Evolutionary conservation across 176 grass and related monocot genomes (phyloP).

Genomic region (Hordeum marinum): DNA sequence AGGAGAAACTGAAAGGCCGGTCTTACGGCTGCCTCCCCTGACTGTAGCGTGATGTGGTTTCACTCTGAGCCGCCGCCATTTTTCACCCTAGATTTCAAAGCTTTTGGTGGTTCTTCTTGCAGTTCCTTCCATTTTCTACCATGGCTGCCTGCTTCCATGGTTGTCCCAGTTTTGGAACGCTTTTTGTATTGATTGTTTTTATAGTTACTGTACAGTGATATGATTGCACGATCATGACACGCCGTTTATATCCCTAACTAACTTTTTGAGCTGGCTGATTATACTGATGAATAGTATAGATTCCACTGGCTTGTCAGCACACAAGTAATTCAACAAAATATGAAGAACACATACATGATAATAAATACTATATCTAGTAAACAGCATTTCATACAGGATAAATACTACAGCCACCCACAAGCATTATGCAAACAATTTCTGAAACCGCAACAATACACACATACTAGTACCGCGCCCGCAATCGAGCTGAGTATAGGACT

Average conservation of each 20-base stretch:
- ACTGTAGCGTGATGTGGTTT: background rate
- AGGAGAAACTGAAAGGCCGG: constrained; percentile 22
- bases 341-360: background rate
- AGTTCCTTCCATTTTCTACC: too few species aligned
- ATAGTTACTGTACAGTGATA: background rate
- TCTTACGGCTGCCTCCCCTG: constrained; percentile 3
- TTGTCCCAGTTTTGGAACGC: background rate
- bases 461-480: background rate
- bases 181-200: background rate
- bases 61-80: background rate
- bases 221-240: background rate
- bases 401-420: background rate
- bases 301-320: background rate
- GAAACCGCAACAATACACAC: background rate
- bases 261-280: background rate
- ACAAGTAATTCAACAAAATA: background rate
- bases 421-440: background rate
- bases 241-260: too few species aligned
- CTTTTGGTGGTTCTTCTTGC: too few species aligned
- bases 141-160: background rate
- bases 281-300: background rate
- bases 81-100: background rate
- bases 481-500: background rate
- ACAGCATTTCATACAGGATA: background rate
- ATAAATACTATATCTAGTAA: background rate